Percentiles rank a stretch among this genome's conserved stretches.
Evolutionary conservation across 352 stramenopile genomes (phyloP).

Genomic region (Globisporangium canariense): DNA sequence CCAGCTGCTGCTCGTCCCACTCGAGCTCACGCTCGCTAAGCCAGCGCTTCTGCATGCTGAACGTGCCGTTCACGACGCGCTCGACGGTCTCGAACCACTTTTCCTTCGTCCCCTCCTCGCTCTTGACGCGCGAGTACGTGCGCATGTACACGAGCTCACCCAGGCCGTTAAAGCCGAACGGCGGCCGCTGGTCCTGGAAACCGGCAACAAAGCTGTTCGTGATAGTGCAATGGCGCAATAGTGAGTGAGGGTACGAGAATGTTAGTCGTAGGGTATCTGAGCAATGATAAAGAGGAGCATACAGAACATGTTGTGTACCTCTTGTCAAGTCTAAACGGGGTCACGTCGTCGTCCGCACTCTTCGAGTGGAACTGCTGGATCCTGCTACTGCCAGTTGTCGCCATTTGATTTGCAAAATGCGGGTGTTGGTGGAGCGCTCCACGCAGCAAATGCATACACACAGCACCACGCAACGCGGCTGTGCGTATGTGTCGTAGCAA

Average conservation of each 20-base stretch:
- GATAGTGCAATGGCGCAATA: not conserved
- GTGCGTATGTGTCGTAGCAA: no score
- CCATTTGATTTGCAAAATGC: not conserved
- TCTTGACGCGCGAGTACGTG: slow-evolving; percentile 88
- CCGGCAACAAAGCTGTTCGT: slow-evolving; percentile 38
- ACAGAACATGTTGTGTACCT: slow-evolving; percentile 7
- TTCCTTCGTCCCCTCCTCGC: slow-evolving; percentile 71
- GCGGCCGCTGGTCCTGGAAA: slow-evolving; percentile 51
- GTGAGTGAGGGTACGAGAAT: not conserved
- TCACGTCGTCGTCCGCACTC: no score
- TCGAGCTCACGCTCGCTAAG: slow-evolving; percentile 36
- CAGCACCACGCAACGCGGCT: not conserved
- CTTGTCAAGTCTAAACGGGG: slow-evolving; percentile 16
- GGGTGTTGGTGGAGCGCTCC: not conserved
- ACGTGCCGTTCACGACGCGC: slow-evolving; percentile 93
- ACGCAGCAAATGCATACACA: not conserved
- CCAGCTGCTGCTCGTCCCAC: slow-evolving; percentile 66
- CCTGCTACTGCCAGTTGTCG: no score
- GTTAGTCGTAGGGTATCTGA: not conserved
- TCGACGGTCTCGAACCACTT: slow-evolving; percentile 91
- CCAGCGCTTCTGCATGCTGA: slow-evolving; percentile 92
- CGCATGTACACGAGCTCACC: slow-evolving; percentile 92
- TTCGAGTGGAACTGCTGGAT: not conserved
- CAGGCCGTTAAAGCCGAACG: slow-evolving; percentile 93
- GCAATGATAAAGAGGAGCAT: not conserved